These are phyloP conservation scores for Sclerotinia trifoliorum DNA, from an alignment of 2,329 filamentous ascomycete species.

Conservation along the genomic window DNA sequence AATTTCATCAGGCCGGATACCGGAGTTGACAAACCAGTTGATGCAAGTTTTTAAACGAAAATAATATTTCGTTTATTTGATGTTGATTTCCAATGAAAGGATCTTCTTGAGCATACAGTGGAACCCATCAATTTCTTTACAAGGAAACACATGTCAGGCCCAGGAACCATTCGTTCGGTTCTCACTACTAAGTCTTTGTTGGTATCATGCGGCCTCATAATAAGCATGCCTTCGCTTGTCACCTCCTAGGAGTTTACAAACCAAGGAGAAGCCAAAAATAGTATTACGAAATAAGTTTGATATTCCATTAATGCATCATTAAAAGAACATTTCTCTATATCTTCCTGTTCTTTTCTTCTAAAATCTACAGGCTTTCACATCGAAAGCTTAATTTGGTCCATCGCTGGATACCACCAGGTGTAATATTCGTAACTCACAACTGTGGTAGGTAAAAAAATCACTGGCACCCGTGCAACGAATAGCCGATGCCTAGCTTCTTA, in stretches of 20 bases:
- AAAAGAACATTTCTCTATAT: not conserved
- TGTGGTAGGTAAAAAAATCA: not conserved
- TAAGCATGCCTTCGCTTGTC: not conserved
- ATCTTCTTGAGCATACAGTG: too few relatives aligned
- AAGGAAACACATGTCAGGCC: not conserved
- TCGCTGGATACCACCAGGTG: not conserved
- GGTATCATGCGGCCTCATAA: not conserved
- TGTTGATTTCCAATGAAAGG: not conserved
- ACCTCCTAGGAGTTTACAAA: not conserved
- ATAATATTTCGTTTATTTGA: not conserved
- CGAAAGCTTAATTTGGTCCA: not conserved
- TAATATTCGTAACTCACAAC: not conserved
- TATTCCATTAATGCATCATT: too few relatives aligned
- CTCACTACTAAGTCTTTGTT: not conserved
- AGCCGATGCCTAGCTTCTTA: not conserved
- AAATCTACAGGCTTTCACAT: too few relatives aligned
- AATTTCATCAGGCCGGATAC: not conserved
- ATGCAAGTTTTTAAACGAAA: not conserved
- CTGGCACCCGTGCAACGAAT: too few relatives aligned
- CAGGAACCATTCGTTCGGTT: not conserved
- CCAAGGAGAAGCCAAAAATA: not conserved
- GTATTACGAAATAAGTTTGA: not conserved
- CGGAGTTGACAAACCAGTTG: too few relatives aligned
- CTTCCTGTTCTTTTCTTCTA: not conserved
- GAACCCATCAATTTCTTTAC: too few relatives aligned